A percentile compares a stretch with the other conserved stretches of the same genome.
phyloP scores from a whole-genome alignment of 441 rosid genomes.

The Eutrema salsugineum region DNA sequence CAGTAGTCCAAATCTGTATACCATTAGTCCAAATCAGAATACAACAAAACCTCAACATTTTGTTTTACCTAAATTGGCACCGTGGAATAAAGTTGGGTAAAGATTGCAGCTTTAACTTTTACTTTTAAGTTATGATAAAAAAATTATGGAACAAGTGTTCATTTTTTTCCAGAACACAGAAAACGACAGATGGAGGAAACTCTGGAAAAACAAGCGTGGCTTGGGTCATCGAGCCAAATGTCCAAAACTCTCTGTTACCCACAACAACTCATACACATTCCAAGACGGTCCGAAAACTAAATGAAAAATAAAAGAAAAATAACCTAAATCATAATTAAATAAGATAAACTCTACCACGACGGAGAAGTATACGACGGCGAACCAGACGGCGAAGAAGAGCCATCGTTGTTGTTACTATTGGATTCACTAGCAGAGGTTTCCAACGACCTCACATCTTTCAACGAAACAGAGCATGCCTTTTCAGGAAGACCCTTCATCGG shows the following conservation, averaged over 20 bases:
- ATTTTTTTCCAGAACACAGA: constrained; percentile 2
- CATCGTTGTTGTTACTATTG: constrained; percentile 35
- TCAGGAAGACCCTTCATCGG: constrained; percentile 87
- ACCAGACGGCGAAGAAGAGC: constrained; percentile 58
- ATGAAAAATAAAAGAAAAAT: background rate
- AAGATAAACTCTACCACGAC: constrained; percentile 47
- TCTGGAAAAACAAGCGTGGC: constrained; percentile 30
- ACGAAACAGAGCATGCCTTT: constrained; percentile 63
- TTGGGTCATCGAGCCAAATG: constrained; percentile 35
- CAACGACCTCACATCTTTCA: constrained; percentile 47
- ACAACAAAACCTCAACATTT: background rate
- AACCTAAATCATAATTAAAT: background rate
- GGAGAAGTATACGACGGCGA: constrained; percentile 72
- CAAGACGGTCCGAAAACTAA: constrained; percentile 12
- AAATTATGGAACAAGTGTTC: background rate
- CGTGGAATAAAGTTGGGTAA: background rate
- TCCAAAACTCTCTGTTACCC: constrained; percentile 3
- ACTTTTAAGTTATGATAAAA: background rate
- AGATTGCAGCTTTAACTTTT: constrained; percentile 10
- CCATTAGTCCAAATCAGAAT: background rate
- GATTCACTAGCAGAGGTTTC: constrained; percentile 52
- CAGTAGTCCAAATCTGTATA: background rate
- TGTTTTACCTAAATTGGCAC: background rate
- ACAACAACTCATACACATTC: constrained; percentile 14
- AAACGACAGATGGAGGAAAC: constrained; percentile 21